Percentiles rank a stretch among this genome's conserved stretches.
These are phyloP conservation scores for Hippophae tibetana DNA, from an alignment of 306 rosid species.

Conservation along the genomic window DNA sequence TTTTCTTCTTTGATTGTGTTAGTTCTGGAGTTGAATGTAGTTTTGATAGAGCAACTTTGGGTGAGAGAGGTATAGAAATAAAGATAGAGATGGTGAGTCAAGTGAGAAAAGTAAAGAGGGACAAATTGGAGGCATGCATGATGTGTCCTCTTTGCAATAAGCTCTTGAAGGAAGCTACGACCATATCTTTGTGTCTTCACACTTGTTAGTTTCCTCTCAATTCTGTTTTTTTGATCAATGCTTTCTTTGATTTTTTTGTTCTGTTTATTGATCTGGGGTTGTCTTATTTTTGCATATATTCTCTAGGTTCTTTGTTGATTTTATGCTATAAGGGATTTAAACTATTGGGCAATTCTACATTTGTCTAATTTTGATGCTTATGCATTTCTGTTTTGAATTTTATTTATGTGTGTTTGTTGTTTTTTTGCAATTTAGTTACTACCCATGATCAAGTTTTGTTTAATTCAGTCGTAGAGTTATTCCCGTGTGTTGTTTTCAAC, in stretches of 20 bases:
- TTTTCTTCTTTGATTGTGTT: conserved; percentile 7
- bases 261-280: conserved; percentile 26
- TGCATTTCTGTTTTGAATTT: conserved; percentile 15
- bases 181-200: conserved; percentile 92
- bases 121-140: conserved; percentile 70
- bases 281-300: conserved; percentile 3
- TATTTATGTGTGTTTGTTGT: background rate
- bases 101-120: conserved; percentile 60
- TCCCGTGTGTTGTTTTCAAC: no score
- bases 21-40: conserved; percentile 22
- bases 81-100: conserved; percentile 32
- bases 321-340: conserved; percentile 15
- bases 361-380: background rate
- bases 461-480: no score
- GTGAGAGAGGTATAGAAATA: background rate
- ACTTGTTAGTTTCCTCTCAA: conserved; percentile 43
- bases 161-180: conserved; percentile 73
- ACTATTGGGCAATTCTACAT: background rate
- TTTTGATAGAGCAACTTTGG: conserved; percentile 1
- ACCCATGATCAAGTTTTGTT: no score
- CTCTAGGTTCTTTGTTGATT: conserved; percentile 14
- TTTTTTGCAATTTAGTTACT: no score
- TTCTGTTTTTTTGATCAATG: background rate
- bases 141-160: conserved; percentile 88
- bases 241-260: background rate